Percentiles rank a stretch among this genome's conserved stretches.
These are phyloP conservation scores for Rhizopogon hawkerae DNA, from an alignment of 1,284 basidiomycete species.

Conservation along the genomic window DNA sequence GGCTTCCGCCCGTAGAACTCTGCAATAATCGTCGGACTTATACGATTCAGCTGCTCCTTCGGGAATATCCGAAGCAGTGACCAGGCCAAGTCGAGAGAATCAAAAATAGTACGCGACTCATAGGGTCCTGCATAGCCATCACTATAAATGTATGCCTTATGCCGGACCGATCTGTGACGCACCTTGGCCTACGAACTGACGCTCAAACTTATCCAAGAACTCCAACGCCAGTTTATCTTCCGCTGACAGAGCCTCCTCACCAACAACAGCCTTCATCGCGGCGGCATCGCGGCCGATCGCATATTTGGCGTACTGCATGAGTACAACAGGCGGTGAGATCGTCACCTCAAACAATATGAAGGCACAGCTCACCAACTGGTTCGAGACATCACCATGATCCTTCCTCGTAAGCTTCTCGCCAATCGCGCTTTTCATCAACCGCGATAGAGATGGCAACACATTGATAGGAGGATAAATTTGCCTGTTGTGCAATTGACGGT, in stretches of 20 bases:
- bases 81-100: slow-evolving; percentile 97
- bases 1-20: slow-evolving; percentile 81
- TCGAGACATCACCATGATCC: slow-evolving; percentile 98
- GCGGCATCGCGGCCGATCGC: slow-evolving; percentile 97
- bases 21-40: slow-evolving; percentile 83
- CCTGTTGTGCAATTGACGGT: slow-evolving; percentile 87
- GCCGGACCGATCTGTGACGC: slow-evolving; percentile 16
- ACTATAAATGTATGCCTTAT: slow-evolving; percentile 1
- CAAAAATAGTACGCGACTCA: slow-evolving; percentile 95
- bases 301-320: slow-evolving; percentile 84
- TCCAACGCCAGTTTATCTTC: slow-evolving; percentile 93
- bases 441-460: slow-evolving; percentile 95
- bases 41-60: slow-evolving; percentile 95
- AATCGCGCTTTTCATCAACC: slow-evolving; percentile 99
- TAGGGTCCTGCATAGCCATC: slow-evolving; percentile 60
- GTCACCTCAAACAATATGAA: slow-evolving; percentile 17
- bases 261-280: slow-evolving; percentile 99
- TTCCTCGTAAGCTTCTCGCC: slow-evolving; percentile 96
- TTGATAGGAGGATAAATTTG: slow-evolving; percentile 99
- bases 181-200: slow-evolving; percentile 93
- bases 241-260: slow-evolving; percentile 90
- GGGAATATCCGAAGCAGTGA: slow-evolving; percentile 96
- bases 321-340: slow-evolving; percentile 14
- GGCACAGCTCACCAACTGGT: slow-evolving; percentile 69
- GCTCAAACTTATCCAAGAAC: slow-evolving; percentile 93